These are phyloP conservation scores for Cymodocea nodosa DNA, from an alignment of 116 monocot genomes.

Conservation along the genomic window DNA sequence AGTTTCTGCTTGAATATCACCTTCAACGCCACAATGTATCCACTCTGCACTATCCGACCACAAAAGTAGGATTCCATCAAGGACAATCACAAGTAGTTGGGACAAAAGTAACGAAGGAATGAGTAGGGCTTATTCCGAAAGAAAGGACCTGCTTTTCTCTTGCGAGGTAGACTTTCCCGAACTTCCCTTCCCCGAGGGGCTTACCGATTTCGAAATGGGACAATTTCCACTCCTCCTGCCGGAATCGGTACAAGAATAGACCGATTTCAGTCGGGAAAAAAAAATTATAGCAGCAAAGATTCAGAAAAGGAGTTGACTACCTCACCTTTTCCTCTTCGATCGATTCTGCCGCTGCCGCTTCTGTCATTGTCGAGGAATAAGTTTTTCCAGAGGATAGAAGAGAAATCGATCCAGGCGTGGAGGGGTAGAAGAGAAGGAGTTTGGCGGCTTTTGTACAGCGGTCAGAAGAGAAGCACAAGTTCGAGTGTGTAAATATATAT, in stretches of 20 bases:
- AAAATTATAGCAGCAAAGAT: too few species aligned
- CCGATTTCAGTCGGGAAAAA: too few species aligned
- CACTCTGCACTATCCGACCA: conserved; percentile 32
- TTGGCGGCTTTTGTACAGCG: too few species aligned
- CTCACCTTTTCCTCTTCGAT: too few species aligned
- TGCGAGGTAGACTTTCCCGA: conserved; percentile 78
- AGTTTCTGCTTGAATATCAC: conserved; percentile 71
- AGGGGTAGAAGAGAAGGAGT: too few species aligned
- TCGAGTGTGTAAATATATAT: too few species aligned
- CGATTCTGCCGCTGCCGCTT: too few species aligned
- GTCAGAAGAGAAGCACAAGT: too few species aligned
- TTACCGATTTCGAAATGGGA: conserved; percentile 79
- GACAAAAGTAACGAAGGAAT: background rate
- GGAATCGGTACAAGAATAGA: background rate
- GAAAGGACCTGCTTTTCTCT: conserved; percentile 45
- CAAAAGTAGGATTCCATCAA: background rate
- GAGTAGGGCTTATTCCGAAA: background rate
- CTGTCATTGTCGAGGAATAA: too few species aligned
- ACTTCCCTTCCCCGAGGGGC: conserved; percentile 78
- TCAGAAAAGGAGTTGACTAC: too few species aligned
- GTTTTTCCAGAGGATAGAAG: too few species aligned
- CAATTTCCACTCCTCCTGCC: conserved; percentile 16
- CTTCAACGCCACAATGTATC: conserved; percentile 69
- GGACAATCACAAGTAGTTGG: background rate
- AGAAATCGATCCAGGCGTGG: too few species aligned